A percentile compares a stretch with the other conserved stretches of the same genome.
These are phyloP conservation scores for Annulohypoxylon truncatum DNA, from an alignment of 2,329 filamentous ascomycete species.

Conservation along the genomic window DNA sequence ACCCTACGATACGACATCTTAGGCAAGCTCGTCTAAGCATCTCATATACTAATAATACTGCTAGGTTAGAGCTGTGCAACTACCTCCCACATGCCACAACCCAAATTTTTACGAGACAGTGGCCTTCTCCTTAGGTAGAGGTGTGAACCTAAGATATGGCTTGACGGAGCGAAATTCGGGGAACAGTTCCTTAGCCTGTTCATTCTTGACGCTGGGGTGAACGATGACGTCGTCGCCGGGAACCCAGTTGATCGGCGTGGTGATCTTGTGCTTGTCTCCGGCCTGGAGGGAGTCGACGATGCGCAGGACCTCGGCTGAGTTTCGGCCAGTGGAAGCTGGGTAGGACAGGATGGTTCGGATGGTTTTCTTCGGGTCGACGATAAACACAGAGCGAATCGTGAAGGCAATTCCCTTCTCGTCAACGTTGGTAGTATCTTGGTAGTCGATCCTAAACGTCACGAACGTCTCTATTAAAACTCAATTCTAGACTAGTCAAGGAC, in stretches of 20 bases:
- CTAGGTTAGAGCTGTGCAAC: neutral
- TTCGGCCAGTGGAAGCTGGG: slow-evolving; percentile 89
- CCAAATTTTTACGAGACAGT: slow-evolving; percentile 47
- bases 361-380: slow-evolving; percentile 94
- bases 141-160: slow-evolving; percentile 80
- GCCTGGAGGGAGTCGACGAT: slow-evolving; percentile 83
- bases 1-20: neutral
- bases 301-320: slow-evolving; percentile 81
- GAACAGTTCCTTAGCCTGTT: slow-evolving; percentile 89
- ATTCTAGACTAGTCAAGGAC: neutral
- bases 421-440: slow-evolving; percentile 84
- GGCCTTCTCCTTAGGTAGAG: slow-evolving; percentile 67
- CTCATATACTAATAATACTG: neutral
- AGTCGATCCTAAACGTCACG: slow-evolving; percentile 69
- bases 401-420: slow-evolving; percentile 87
- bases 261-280: slow-evolving; percentile 88
- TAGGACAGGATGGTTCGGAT: slow-evolving; percentile 94
- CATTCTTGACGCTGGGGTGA: slow-evolving; percentile 82
- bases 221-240: slow-evolving; percentile 93
- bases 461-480: neutral
- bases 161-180: slow-evolving; percentile 77
- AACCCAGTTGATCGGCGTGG: slow-evolving; percentile 91
- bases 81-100: neutral
- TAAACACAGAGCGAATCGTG: slow-evolving; percentile 93
- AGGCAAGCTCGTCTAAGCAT: neutral